Evolutionary conservation across 2,329 filamentous ascomycete genomes (phyloP).

Genomic region (Stachybotrys echinatus): DNA sequence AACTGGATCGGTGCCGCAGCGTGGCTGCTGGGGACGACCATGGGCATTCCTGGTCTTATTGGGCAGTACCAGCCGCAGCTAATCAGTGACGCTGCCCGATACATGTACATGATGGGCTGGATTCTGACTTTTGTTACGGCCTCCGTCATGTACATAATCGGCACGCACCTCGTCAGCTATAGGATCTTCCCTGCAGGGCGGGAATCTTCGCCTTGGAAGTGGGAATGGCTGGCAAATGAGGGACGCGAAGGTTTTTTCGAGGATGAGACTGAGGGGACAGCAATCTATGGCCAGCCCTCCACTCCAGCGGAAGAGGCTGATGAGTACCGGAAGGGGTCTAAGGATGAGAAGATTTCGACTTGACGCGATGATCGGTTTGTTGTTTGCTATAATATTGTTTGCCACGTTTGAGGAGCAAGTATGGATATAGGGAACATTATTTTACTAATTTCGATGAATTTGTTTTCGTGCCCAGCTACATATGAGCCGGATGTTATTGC

Average conservation of each 20-base stretch:
- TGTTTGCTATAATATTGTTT: neutral
- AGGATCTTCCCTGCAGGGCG: constrained; percentile 14
- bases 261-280: constrained; percentile 27
- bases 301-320: constrained; percentile 3
- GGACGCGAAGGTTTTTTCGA: constrained; percentile 18
- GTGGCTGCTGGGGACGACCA: constrained; percentile 16
- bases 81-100: constrained; percentile 13
- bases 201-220: constrained; percentile 9
- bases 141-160: constrained; percentile 16
- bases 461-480: too few relatives aligned
- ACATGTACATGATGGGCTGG: constrained; percentile 26
- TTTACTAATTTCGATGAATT: too few relatives aligned
- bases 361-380: too few relatives aligned
- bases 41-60: constrained; percentile 21
- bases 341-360: neutral
- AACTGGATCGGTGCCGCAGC: constrained; percentile 20
- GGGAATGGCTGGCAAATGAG: constrained; percentile 17
- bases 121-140: constrained; percentile 20
- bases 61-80: constrained; percentile 18
- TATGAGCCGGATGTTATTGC: too few relatives aligned
- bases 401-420: too few relatives aligned
- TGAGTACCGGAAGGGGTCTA: neutral
- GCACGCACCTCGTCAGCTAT: constrained; percentile 12
- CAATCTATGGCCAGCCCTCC: neutral
- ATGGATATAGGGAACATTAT: too few relatives aligned